phyloP scores from a whole-genome alignment of 129 eudicot genomes.

The Flaveria robusta region DNA sequence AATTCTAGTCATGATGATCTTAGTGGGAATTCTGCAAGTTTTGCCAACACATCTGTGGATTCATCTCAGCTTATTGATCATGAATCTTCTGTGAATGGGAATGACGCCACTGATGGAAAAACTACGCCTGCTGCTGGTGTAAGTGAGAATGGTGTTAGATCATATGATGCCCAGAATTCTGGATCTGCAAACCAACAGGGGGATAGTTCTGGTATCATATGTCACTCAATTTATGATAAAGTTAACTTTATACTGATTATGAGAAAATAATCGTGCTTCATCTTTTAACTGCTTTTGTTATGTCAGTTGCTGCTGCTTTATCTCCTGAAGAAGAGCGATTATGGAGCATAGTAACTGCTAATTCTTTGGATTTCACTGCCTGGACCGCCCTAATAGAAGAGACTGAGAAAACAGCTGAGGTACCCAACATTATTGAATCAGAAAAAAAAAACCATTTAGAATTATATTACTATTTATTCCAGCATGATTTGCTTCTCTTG shows the following conservation, averaged over 20 bases:
- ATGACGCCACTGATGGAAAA: conserved; percentile 42
- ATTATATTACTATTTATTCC: neutral
- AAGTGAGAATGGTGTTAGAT: conserved; percentile 57
- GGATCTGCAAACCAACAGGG: conserved; percentile 45
- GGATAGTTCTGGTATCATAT: conserved; percentile 60
- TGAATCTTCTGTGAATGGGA: conserved; percentile 38
- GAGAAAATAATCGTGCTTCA: neutral
- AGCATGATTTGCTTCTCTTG: neutral
- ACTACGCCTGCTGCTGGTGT: conserved; percentile 32
- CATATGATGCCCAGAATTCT: conserved; percentile 50
- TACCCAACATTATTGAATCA: neutral
- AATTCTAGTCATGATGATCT: conserved; percentile 43
- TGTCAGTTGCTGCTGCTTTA: conserved; percentile 56
- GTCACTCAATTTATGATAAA: neutral
- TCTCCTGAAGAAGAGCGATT: conserved; percentile 51
- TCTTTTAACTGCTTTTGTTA: neutral
- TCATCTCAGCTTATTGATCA: too few relatives aligned
- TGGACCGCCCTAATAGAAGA: conserved; percentile 95
- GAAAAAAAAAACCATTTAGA: neutral
- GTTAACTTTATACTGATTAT: neutral
- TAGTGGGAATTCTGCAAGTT: conserved; percentile 25
- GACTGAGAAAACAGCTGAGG: conserved; percentile 81
- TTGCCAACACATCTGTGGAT: too few relatives aligned
- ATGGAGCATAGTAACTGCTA: conserved; percentile 42
- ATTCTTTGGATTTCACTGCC: conserved; percentile 83